Conservation (phyloP, 257 asterid species). For the Fraxinus anomala region DNA sequence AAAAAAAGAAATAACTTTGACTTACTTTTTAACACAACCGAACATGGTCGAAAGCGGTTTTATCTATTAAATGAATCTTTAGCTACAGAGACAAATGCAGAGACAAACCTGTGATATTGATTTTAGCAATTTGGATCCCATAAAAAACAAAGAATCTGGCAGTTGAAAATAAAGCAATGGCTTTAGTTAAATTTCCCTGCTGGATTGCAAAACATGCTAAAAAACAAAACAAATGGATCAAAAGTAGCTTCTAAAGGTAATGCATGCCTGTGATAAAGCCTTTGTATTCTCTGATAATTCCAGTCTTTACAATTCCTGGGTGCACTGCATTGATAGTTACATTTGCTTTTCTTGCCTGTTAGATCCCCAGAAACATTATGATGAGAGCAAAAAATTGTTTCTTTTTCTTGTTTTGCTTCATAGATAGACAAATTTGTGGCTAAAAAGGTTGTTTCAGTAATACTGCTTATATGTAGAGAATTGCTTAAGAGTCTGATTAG, state of each 20-base stretch:
- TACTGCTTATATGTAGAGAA: not conserved
- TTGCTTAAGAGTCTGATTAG: not conserved
- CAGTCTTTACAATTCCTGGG: conserved; percentile 94
- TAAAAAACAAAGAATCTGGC: conserved; percentile 81
- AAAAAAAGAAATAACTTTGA: no score
- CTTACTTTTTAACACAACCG: not conserved
- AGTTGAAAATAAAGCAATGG: conserved; percentile 1
- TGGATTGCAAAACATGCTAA: conserved; percentile 12
- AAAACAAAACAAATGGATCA: not conserved
- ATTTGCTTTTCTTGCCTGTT: conserved; percentile 81
- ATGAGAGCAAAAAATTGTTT: not conserved
- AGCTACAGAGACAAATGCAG: conserved; percentile 24
- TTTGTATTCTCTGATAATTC: conserved; percentile 83
- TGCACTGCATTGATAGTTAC: conserved; percentile 88
- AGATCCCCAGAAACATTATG: conserved; percentile 5
- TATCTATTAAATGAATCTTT: conserved; percentile 3
- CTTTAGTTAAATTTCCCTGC: conserved; percentile 26
- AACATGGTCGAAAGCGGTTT: not conserved
- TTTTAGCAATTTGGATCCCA: conserved; percentile 90
- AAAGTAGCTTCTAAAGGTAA: conserved; percentile 21
- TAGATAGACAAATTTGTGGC: not conserved
- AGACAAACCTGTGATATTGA: conserved; percentile 88
- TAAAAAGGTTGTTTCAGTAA: not conserved
- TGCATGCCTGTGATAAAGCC: conserved; percentile 92
- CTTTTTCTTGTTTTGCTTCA: not conserved